Evolutionary conservation across 345 rosid species (phyloP), one percentile per base, ranked within the genome.

Genomic region (Salix arbutifolia): DNA sequence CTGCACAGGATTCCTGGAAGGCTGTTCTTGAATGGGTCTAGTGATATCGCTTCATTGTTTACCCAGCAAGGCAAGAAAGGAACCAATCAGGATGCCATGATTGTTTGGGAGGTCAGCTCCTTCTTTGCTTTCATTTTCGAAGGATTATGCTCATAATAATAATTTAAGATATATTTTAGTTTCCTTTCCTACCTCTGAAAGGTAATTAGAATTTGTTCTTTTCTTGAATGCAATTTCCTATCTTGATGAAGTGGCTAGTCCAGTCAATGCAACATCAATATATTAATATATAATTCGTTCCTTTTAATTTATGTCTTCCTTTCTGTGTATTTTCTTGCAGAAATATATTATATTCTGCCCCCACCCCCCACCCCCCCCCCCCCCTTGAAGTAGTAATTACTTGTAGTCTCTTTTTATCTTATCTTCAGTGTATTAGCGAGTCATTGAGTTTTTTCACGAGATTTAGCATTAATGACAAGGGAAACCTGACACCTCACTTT

Each of bases 81-180:
- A n/a, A 88, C 94, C 76, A 96, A 96, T 80, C 99, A 96, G 83
- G 99, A 96, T 81, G 99, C 99, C 71, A 96, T 96, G 98, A 78
- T 96, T 80, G 98, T 92, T 79, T 96, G 99, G 99, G 99, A 93
- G 99, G 98, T 96, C 72, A 79, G 92, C 78, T 53, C 73, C 56
- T 76, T 73, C 38, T 58, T 72, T 50, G 17, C 56, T 18, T 70
- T 71, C 60, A 62, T 70, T 77, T 79, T 69, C 53, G 35, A 65
- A 9, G n/a, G 5, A 40, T 33, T 18, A 10, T 81, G 74, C 33
- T 78, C 64, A 58, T 72, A 14, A 18, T 28, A 19, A 13, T 19
- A 18, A 11, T 68, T 68, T 65, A 38, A 44, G 40, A 44, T 31
- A 66, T 75, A 75, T 69, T 62, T 76, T 46, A 0, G 31, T 75